Evolutionary conservation across 2,329 filamentous ascomycete genomes (phyloP), one percentile per base, ranked within the genome.

Genomic region (Paracamarosporium sp.): DNA sequence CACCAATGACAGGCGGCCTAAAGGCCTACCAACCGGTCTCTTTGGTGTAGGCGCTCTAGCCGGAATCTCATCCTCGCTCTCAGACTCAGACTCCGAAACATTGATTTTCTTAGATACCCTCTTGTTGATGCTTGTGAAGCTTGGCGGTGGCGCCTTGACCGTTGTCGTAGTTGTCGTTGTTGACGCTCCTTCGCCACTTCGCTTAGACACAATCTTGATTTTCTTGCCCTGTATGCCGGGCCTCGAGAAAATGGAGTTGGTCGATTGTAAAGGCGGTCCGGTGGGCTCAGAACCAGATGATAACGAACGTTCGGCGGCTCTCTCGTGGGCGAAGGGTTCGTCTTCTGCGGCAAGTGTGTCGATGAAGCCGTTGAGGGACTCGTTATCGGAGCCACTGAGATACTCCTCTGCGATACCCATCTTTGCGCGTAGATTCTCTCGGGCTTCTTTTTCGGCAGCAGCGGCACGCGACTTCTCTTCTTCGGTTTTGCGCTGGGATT

Each of bases 381-480:
- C 56, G 6, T 68, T 56, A 4, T 72, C 69, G 4, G 52, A 52
- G 2, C 63, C 63, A 4, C 70, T 66, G n/a, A 71, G 69, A 22
- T 69, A 73, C 22, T 74, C 68, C 31, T 74, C 68, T 35, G 69
- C 69, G 4, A 75, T 61, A 3, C 65, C 69, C 61, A 76, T 66
- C 55, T 76, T 77, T 3, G 73, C 70, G 8, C 66, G 66, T 17
- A 73, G 55, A 46, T 76, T 77, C 41, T 75, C 72, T 53, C 74
- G 67, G 1, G 63, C 72, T 60, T 75, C 69, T n/a, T 56, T 53
- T 20, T 66, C 68, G n/a, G 68, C 69, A 17, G 64, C 65, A 22
- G 50, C 61, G 17, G 61, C 64, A 11, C 63, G 59, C 47, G 55
- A 56, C 35, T 57, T 64, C 40, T 68, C 64, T 45, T 62, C 64